Evolutionary conservation across 169 alveolate genomes (phyloP).

Genomic region (Theileria orientalis): DNA sequence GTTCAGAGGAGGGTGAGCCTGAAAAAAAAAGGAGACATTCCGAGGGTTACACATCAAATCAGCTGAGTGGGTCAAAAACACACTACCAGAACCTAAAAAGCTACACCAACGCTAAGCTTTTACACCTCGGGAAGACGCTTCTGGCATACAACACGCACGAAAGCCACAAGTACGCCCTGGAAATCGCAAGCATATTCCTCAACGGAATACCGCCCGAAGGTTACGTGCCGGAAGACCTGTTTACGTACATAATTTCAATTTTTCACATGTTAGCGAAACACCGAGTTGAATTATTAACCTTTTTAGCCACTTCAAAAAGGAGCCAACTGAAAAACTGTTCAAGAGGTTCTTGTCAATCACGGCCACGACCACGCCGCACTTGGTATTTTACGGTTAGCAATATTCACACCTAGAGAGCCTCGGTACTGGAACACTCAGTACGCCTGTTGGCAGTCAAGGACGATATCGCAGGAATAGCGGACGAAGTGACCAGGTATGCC

Average conservation of each 20-base stretch:
- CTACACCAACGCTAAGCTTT: constrained; percentile 15
- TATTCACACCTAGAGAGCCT: constrained; percentile 30
- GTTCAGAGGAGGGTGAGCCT: too few relatives aligned
- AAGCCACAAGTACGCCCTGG: constrained; percentile 44
- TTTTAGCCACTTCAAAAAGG: not conserved
- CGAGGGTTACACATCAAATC: too few relatives aligned
- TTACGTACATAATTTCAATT: constrained; percentile 24
- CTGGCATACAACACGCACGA: constrained; percentile 39
- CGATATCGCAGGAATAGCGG: constrained; percentile 8
- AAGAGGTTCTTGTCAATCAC: constrained; percentile 40
- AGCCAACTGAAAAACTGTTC: constrained; percentile 11
- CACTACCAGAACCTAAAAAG: constrained; percentile 28
- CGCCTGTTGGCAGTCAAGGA: constrained; percentile 29
- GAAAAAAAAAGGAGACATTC: too few relatives aligned
- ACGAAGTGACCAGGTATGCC: constrained; percentile 35
- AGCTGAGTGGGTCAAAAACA: constrained; percentile 2
- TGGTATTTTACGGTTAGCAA: constrained; percentile 24
- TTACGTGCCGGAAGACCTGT: constrained; percentile 53
- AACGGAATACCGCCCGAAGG: constrained; percentile 53
- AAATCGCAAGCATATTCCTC: constrained; percentile 33
- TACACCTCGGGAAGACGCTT: constrained; percentile 51
- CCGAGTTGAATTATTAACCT: not conserved
- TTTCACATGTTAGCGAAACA: constrained; percentile 30
- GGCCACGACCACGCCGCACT: constrained; percentile 48
- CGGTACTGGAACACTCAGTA: constrained; percentile 36